These are phyloP conservation scores for Tausonia pullulans DNA, from an alignment of 1,284 basidiomycete species.

Conservation along the genomic window DNA sequence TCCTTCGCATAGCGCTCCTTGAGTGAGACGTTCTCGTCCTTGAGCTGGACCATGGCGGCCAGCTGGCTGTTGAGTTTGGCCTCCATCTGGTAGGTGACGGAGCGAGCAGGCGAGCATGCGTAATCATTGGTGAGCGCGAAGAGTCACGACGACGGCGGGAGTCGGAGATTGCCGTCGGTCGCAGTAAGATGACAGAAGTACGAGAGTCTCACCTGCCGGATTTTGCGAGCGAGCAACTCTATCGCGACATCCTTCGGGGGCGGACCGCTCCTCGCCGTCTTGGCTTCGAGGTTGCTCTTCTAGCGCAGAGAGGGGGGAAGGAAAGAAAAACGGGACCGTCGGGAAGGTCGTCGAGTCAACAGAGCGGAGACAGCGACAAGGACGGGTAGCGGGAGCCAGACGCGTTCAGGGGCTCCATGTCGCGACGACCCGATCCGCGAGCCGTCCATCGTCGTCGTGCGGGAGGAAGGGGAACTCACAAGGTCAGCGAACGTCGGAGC, in stretches of 20 bases:
- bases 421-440: too few species aligned
- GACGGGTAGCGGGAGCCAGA: neutral
- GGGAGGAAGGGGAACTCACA: neutral
- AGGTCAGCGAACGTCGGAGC: neutral
- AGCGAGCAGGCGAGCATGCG: neutral
- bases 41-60: slow-evolving; percentile 10
- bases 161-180: too few species aligned
- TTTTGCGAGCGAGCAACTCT: slow-evolving; percentile 10
- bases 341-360: neutral
- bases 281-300: neutral
- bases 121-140: neutral
- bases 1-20: slow-evolving; percentile 7
- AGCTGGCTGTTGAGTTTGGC: slow-evolving; percentile 14
- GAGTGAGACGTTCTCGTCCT: slow-evolving; percentile 14
- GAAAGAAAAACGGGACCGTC: neutral
- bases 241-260: slow-evolving; percentile 11
- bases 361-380: neutral
- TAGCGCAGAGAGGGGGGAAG: neutral
- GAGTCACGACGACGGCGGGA: too few species aligned
- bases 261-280: neutral
- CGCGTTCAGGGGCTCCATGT: too few species aligned
- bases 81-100: slow-evolving; percentile 8
- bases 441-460: too few species aligned
- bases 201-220: slow-evolving; percentile 3
- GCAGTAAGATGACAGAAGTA: neutral